These are phyloP conservation scores for Lunularia cruciata DNA, from an alignment of 225 moss, liverwort and hornwort species.

Conservation along the genomic window DNA sequence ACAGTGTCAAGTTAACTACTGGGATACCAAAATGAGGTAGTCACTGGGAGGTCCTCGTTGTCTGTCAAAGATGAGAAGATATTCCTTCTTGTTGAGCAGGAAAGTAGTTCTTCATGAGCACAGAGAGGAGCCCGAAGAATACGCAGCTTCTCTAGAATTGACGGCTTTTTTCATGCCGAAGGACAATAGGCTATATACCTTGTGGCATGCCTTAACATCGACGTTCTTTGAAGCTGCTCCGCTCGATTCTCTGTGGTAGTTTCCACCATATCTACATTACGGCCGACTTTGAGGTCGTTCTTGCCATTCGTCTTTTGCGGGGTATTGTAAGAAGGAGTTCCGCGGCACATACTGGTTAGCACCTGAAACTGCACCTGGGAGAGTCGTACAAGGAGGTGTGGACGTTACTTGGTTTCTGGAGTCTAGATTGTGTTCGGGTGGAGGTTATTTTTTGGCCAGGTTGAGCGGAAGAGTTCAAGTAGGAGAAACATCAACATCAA, in stretches of 20 bases:
- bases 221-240: background rate
- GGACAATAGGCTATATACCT: background rate
- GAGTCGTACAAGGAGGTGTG: background rate
- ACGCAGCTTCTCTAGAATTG: background rate
- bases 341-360: background rate
- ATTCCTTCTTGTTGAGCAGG: background rate
- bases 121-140: slow-evolving; percentile 3
- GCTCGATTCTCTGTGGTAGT: background rate
- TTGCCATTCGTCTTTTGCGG: background rate
- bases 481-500: too few species aligned
- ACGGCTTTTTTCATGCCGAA: background rate
- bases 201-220: background rate
- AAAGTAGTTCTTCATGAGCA: background rate
- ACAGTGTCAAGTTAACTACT: too few species aligned
- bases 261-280: too few species aligned
- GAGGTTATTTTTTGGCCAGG: background rate
- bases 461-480: background rate
- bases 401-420: background rate
- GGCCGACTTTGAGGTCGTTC: background rate
- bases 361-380: background rate
- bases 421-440: background rate
- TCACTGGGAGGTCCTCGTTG: background rate
- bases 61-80: background rate
- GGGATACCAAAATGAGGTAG: too few species aligned
- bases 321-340: background rate